These are phyloP conservation scores for Dictyostelium intermedium DNA, from an alignment of 78 protist species.

Conservation along the genomic window DNA sequence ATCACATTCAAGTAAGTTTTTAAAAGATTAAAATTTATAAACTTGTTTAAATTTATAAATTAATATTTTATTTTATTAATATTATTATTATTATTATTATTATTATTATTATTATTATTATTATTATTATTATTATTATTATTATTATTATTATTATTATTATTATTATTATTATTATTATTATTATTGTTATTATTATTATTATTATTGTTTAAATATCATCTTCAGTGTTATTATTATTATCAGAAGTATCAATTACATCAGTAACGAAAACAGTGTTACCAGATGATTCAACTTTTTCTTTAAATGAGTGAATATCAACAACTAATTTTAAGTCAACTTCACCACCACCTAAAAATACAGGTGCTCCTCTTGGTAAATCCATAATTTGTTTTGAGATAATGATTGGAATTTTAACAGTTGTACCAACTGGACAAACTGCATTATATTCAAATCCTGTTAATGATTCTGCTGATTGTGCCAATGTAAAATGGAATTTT, in stretches of 20 bases:
- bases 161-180: neutral
- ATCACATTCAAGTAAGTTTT: conserved; percentile 19
- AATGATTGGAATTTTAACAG: conserved; percentile 44
- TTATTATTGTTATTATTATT: neutral
- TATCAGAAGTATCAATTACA: neutral
- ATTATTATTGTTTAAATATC: neutral
- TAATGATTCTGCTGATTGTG: conserved; percentile 33
- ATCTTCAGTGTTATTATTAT: neutral
- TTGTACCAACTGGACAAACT: conserved; percentile 73
- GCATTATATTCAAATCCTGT: conserved; percentile 80
- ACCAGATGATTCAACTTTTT: neutral
- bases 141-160: neutral
- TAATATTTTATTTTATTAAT: neutral
- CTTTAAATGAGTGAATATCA: conserved; percentile 31
- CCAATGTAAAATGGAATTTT: conserved; percentile 59
- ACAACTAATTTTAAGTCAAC: conserved; percentile 43
- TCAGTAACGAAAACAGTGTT: conserved; percentile 33
- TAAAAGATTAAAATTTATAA: no score
- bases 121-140: neutral
- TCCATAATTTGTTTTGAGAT: conserved; percentile 33
- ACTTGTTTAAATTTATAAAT: neutral
- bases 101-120: neutral
- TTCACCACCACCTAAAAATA: conserved; percentile 75
- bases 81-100: neutral
- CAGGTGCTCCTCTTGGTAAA: neutral